Evolutionary conservation across 371 early-diverging fungal species (phyloP).

Genomic region (Syncephalastrum sp.): DNA sequence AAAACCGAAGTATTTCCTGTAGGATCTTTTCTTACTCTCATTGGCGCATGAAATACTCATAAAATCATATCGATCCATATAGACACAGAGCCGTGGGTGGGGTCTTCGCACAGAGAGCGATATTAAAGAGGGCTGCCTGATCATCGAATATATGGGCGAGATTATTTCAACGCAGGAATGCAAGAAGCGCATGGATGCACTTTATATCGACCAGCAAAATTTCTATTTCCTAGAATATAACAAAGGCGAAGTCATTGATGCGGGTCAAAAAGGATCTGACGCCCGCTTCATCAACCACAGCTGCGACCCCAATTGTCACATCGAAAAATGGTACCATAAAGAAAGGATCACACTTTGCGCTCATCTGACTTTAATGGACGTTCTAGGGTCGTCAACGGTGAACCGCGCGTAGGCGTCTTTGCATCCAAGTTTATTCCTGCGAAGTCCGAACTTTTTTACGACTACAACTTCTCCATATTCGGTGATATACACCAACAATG

Average conservation of each 20-base stretch:
- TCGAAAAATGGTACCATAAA: slow-evolving; percentile 79
- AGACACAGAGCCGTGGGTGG: slow-evolving; percentile 71
- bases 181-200: slow-evolving; percentile 70
- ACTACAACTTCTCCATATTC: slow-evolving; percentile 81
- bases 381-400: slow-evolving; percentile 63
- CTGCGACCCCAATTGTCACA: slow-evolving; percentile 92
- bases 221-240: slow-evolving; percentile 84
- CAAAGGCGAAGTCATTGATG: slow-evolving; percentile 81
- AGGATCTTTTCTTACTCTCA: slow-evolving; percentile 9
- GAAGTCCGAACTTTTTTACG: slow-evolving; percentile 79
- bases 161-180: slow-evolving; percentile 72
- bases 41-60: no score
- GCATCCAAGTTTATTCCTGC: slow-evolving; percentile 71
- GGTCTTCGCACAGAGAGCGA: slow-evolving; percentile 69
- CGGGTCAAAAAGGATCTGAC: slow-evolving; percentile 69
- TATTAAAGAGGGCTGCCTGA: slow-evolving; percentile 62
- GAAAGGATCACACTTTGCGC: background rate
- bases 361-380: background rate
- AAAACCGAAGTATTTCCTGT: slow-evolving; percentile 69
- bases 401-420: slow-evolving; percentile 78
- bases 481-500: slow-evolving; percentile 65
- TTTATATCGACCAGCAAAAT: slow-evolving; percentile 65
- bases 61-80: background rate
- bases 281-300: slow-evolving; percentile 59
- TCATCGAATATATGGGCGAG: slow-evolving; percentile 91